Percentiles rank a stretch among this genome's conserved stretches.
These are phyloP conservation scores for Camillea tinctor DNA, from an alignment of 2,329 filamentous ascomycete species.

Conservation along the genomic window DNA sequence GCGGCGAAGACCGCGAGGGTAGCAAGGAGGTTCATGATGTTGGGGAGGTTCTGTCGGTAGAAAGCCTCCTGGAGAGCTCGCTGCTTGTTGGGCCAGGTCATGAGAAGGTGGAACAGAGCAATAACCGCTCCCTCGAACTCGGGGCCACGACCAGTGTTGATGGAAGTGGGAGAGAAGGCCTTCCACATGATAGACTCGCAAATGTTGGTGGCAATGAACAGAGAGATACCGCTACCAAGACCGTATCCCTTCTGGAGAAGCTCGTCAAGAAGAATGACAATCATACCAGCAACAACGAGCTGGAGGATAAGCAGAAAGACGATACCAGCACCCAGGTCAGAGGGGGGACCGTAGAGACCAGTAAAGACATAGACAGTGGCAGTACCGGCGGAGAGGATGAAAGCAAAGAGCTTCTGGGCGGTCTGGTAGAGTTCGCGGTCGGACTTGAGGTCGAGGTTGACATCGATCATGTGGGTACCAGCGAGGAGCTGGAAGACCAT, in stretches of 20 bases:
- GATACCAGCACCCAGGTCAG: conserved; percentile 94
- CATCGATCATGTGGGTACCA: conserved; percentile 98
- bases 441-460: conserved; percentile 99
- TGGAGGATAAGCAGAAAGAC: conserved; percentile 98
- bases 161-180: conserved; percentile 97
- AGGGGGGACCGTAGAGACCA: conserved; percentile 94
- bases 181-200: conserved; percentile 99
- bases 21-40: conserved; percentile 97
- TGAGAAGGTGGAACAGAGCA: conserved; percentile 92
- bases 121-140: conserved; percentile 99
- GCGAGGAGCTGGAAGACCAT: conserved; percentile 99
- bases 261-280: conserved; percentile 98
- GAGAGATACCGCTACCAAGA: conserved; percentile 95
- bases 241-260: conserved; percentile 99
- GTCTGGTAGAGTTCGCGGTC: conserved; percentile 99
- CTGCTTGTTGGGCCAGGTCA: conserved; percentile 99
- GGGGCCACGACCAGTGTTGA: conserved; percentile 98
- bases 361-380: conserved; percentile 98
- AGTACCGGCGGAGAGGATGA: conserved; percentile 96
- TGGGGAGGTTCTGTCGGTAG: conserved; percentile 98
- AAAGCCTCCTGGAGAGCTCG: conserved; percentile 97
- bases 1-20: conserved; percentile 92
- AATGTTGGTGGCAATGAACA: conserved; percentile 99
- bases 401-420: conserved; percentile 97
- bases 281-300: conserved; percentile 94